Conservation (phyloP, 257 asterid species). For the Echites panduratus region DNA sequence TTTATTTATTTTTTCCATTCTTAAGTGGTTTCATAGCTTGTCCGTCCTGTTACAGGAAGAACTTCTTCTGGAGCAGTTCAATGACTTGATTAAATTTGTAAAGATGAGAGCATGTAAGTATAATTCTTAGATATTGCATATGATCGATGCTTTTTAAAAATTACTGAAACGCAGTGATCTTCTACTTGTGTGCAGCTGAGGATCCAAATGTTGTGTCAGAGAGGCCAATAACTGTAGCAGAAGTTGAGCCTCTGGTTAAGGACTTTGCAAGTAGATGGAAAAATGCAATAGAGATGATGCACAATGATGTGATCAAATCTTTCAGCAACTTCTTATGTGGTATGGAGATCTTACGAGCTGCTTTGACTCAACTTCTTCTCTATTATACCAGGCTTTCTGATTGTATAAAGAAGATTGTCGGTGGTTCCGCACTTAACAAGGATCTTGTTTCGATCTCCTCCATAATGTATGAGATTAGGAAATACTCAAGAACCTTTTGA, state of each 20-base stretch:
- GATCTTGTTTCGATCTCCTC: slow-evolving; percentile 94
- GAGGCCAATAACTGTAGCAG: slow-evolving; percentile 51
- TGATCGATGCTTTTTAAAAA: not conserved
- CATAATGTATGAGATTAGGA: slow-evolving; percentile 88
- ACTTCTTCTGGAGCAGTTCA: slow-evolving; percentile 78
- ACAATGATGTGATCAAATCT: slow-evolving; percentile 83
- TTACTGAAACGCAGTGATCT: not conserved
- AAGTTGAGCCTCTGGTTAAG: slow-evolving; percentile 87
- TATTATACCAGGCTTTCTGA: slow-evolving; percentile 92
- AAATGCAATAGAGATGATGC: slow-evolving; percentile 94
- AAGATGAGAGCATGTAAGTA: slow-evolving; percentile 84
- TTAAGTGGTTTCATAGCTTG: not conserved
- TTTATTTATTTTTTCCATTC: not conserved
- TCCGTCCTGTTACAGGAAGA: slow-evolving; percentile 62
- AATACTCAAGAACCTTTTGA: slow-evolving; percentile 77
- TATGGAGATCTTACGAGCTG: slow-evolving; percentile 95
- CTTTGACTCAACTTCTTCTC: slow-evolving; percentile 85
- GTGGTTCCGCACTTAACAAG: slow-evolving; percentile 80
- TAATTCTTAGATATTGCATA: not conserved
- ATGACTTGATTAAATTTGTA: slow-evolving; percentile 80
- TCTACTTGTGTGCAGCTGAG: slow-evolving; percentile 44
- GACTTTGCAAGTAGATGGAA: slow-evolving; percentile 96
- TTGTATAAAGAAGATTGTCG: slow-evolving; percentile 69
- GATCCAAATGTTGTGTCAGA: slow-evolving; percentile 64
- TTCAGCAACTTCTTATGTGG: slow-evolving; percentile 93